These are phyloP conservation scores for Staphylotrichum tortipilum DNA, from an alignment of 495 filamentous ascomycete species.

Conservation along the genomic window DNA sequence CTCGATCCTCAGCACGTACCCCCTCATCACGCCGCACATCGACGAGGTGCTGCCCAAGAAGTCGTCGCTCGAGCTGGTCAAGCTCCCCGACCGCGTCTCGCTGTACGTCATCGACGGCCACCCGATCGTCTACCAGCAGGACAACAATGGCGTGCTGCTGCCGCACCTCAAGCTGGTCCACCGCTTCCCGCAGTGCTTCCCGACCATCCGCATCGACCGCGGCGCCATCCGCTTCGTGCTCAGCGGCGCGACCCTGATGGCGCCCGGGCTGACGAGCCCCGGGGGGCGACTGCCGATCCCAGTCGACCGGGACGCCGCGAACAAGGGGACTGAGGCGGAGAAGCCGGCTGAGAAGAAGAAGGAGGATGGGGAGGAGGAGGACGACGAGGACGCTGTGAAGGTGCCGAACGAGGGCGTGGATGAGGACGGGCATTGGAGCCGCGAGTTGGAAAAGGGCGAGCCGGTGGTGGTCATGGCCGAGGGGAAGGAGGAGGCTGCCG, in stretches of 20 bases:
- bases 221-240: constrained; percentile 96
- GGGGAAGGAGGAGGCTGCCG: constrained; percentile 85
- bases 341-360: constrained; percentile 10
- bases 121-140: constrained; percentile 86
- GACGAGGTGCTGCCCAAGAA: constrained; percentile 96
- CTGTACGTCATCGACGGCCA: constrained; percentile 72
- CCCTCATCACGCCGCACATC: constrained; percentile 76
- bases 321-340: constrained; percentile 1
- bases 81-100: constrained; percentile 80
- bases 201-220: constrained; percentile 68
- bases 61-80: constrained; percentile 80
- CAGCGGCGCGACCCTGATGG: constrained; percentile 88
- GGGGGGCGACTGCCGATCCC: constrained; percentile 63
- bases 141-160: constrained; percentile 57
- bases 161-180: constrained; percentile 77
- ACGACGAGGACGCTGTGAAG: constrained; percentile 27
- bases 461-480: constrained; percentile 86
- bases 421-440: constrained; percentile 42
- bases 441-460: constrained; percentile 61
- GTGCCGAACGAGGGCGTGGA: constrained; percentile 37
- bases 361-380: constrained; percentile 14
- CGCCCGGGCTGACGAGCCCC: constrained; percentile 73
- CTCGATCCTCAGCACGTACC: constrained; percentile 75
- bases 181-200: constrained; percentile 58
- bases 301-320: constrained; percentile 23